These are phyloP conservation scores for Naganishia antarctica DNA, from an alignment of 768 basidiomycete genomes.

Conservation along the genomic window DNA sequence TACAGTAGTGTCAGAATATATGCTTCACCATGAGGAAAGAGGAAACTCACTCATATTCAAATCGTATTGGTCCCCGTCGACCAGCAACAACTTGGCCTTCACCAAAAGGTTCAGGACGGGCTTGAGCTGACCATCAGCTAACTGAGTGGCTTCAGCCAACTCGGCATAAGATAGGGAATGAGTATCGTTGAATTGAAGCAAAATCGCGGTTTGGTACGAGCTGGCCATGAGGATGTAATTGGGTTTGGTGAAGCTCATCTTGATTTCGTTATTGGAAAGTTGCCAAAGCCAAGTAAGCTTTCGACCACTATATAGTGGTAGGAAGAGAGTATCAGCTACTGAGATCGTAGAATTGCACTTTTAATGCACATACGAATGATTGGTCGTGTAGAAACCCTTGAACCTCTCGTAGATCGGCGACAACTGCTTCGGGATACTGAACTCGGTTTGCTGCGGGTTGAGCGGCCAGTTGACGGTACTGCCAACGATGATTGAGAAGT, in stretches of 20 bases:
- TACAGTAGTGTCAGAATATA: constrained; percentile 29
- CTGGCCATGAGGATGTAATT: constrained; percentile 96
- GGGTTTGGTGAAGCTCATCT: constrained; percentile 85
- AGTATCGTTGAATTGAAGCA: constrained; percentile 85
- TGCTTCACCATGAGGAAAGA: neutral
- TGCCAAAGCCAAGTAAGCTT: constrained; percentile 99
- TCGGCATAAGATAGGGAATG: constrained; percentile 81
- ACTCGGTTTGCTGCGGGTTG: constrained; percentile 68
- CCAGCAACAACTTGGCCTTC: constrained; percentile 83
- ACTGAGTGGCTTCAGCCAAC: constrained; percentile 68
- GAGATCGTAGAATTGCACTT: too few species aligned
- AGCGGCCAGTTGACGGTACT: constrained; percentile 96
- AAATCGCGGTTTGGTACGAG: constrained; percentile 89
- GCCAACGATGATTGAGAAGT: constrained; percentile 86
- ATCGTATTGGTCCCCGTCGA: constrained; percentile 90
- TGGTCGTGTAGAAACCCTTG: constrained; percentile 84
- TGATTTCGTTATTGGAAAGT: constrained; percentile 91
- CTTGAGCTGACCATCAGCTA: constrained; percentile 55
- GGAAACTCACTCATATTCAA: constrained; percentile 66
- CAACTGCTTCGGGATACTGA: constrained; percentile 82
- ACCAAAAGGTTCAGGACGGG: constrained; percentile 62
- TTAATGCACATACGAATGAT: constrained; percentile 73
- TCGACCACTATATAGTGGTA: constrained; percentile 64
- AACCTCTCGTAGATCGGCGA: constrained; percentile 83
- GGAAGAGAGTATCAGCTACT: too few species aligned